Percentiles rank a stretch among this genome's conserved stretches.
phyloP scores from a whole-genome alignment of 148 eudicot species.

The Camellia lanceoleosa region DNA sequence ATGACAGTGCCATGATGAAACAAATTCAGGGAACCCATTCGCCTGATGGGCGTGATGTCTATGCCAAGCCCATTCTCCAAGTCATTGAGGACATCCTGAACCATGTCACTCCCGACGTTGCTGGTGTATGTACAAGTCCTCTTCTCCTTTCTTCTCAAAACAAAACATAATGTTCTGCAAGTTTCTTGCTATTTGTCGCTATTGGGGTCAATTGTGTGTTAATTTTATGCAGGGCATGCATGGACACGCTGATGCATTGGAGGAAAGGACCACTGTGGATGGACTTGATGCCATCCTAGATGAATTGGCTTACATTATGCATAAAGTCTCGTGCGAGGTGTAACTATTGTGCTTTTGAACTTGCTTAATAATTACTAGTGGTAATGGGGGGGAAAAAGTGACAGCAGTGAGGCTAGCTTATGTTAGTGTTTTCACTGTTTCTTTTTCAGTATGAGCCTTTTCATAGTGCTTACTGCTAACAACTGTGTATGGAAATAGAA shows the following conservation, averaged over 20 bases:
- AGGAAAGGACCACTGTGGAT: conserved; percentile 34
- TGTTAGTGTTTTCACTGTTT: not conserved
- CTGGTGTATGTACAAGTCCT: conserved; percentile 32
- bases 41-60: conserved; percentile 70
- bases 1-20: conserved; percentile 68
- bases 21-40: conserved; percentile 72
- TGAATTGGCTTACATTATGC: conserved; percentile 52
- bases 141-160: not conserved
- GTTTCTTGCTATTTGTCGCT: not conserved
- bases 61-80: conserved; percentile 56
- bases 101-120: conserved; percentile 45
- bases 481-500: too few species aligned
- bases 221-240: conserved; percentile 46
- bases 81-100: conserved; percentile 56
- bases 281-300: conserved; percentile 61
- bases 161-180: not conserved
- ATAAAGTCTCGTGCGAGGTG: conserved; percentile 85
- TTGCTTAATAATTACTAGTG: not conserved
- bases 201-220: not conserved
- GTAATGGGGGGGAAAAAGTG: not conserved
- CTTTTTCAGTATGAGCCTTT: too few species aligned
- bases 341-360: not conserved
- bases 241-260: conserved; percentile 29
- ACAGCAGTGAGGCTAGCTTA: not conserved
- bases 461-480: not conserved